Base-by-base conservation (phyloP, 768 basidiomycete genomes). In the Mycena vitilis region DNA sequence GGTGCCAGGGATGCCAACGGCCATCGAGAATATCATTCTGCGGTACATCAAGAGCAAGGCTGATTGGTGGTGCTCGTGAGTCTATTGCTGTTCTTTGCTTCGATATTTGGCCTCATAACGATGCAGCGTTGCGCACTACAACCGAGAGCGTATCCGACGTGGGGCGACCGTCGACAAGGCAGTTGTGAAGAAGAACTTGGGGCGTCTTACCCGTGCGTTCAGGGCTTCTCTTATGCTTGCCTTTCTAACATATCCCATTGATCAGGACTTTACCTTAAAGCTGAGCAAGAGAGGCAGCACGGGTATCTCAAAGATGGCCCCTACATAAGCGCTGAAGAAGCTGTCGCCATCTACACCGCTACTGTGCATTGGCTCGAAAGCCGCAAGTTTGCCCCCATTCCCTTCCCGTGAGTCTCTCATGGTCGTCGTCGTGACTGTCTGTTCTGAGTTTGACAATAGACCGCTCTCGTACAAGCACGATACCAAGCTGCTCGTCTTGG, bases 1-100 rank as follows among this genome's bases (percentile, higher is more conserved):
- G 81, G 98, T 99, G 2, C 98, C 96, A 12, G 98, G 98, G 45
- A 99, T 99, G 98, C 96, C 96, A 0, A 98, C 98, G 0, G 95
- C 98, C 13, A 98, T 99, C 71, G 98, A 99, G 82, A 99, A 99
- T 79, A 98, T 99, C 79, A 98, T 99, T 70, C 81, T 99, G 48
- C 92, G 97, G 59, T 99, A 98, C 82, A 96, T 99, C 87, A 99
- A 99, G 86, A 94, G 92, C 82, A 99, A 99, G 85, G 94, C 96
- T 23, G 97, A 99, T 78, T 98, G 97, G 97, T 99, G 96, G 95
- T 92, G 92, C 78, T 96, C 94, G 84, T 92, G 78, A 72, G 91
- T 85, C 20, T 38, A 11, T 22, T 5, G 18, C 20, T 2, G 2
- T 5, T 22, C 25, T 22, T 20, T 51, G 45, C 44, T 11, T 42